Evolutionary conservation across 2,329 filamentous ascomycete genomes (phyloP), one percentile per base, ranked within the genome.

Genomic region (Diaporthe velutina): DNA sequence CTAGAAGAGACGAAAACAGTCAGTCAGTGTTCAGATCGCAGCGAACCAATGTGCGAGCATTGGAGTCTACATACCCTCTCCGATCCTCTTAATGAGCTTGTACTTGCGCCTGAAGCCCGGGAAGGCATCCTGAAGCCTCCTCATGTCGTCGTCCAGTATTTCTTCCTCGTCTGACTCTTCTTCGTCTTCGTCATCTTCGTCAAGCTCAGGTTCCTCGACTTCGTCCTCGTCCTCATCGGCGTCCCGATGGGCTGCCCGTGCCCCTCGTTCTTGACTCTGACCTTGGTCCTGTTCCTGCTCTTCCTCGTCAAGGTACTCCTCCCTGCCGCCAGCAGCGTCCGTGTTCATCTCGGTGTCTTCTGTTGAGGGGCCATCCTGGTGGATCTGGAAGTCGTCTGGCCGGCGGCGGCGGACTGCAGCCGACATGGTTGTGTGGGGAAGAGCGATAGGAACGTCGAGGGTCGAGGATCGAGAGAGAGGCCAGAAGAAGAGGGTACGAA

Each of bases 71-170:
- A 73, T 85, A 96, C 95, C 97, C 90, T 99, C 97, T 81, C 97
- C 97, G 81, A 99, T 99, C 77, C 96, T 93, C 85, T 98, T 98
- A 82, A 99, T 97, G 72, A 99, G 86, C 71, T 96, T 93, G 84
- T 96, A 99, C 74, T 93, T 92, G 79, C 94, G 90, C 78, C 90
- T 93, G 82, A 98, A 97, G 70, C 94, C 94, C 50, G 92, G 92
- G 82, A 98, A 98, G 45, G 92, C 93, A 71, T 91, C 88, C 79
- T 96, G 93, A 74, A 99, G 91, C 78, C 92, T 94, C 70, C 92
- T 90, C 91, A 99, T 99, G 83, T 99, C 97, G 28, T 90, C 86
- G 78, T 96, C 93, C 50, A 95, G 88, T 19, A 86, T 83, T 35
- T 89, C 88, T 68, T 94, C 91, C 12, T 92, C 91, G 40, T 85